Conservation (phyloP, 2,329 filamentous ascomycete species). For the Calycina herbarum region DNA sequence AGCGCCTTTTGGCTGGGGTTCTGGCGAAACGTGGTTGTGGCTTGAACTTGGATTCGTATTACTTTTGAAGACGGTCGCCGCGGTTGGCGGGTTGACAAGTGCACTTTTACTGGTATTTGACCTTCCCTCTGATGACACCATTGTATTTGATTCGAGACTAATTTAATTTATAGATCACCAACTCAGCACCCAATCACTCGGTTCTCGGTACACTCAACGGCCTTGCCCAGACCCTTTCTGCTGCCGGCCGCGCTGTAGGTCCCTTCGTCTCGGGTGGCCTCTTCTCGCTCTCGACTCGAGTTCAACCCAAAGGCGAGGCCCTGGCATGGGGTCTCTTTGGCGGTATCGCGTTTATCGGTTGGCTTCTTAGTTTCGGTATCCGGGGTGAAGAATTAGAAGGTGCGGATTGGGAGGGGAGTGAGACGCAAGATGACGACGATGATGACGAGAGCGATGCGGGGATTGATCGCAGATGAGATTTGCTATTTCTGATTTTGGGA, state of each 20-base stretch:
- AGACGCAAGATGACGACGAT: constrained; percentile 25
- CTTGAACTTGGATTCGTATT: constrained; percentile 77
- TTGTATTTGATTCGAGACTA: background rate
- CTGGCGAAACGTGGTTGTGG: constrained; percentile 71
- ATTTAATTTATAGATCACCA: constrained; percentile 69
- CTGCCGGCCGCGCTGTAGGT: constrained; percentile 82
- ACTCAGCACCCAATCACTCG: constrained; percentile 82
- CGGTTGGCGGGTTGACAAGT: constrained; percentile 88
- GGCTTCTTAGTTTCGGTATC: constrained; percentile 77
- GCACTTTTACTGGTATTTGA: constrained; percentile 77
- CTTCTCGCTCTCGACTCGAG: constrained; percentile 74
- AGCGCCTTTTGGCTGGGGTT: constrained; percentile 56
- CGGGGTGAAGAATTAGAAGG: constrained; percentile 60
- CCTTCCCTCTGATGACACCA: background rate
- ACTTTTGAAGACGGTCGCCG: constrained; percentile 84
- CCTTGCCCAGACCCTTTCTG: constrained; percentile 89
- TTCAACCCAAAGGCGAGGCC: constrained; percentile 78
- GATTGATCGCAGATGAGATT: background rate
- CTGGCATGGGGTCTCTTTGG: constrained; percentile 87
- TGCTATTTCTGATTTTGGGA: background rate
- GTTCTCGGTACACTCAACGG: constrained; percentile 90
- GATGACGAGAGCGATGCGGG: constrained; percentile 20
- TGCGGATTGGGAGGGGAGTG: constrained; percentile 13
- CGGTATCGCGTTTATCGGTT: constrained; percentile 77
- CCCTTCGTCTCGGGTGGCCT: constrained; percentile 86